Percentiles rank a stretch among this genome's conserved stretches.
These are phyloP conservation scores for Trametes cinnabarina DNA, from an alignment of 768 basidiomycete species.

Conservation along the genomic window DNA sequence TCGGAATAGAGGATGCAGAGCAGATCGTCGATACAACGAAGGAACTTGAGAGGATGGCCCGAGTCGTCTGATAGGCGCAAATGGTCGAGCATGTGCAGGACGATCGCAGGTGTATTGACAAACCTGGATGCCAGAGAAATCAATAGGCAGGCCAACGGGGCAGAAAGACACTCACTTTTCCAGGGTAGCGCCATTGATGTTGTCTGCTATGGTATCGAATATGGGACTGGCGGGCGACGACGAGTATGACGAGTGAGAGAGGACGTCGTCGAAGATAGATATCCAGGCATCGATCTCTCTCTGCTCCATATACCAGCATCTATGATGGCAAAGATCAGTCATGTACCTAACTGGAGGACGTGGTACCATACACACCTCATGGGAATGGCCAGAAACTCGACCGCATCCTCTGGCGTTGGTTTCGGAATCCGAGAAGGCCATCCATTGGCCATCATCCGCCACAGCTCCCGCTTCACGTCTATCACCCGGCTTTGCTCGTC, in stretches of 20 bases:
- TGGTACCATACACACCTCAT: constrained; percentile 38
- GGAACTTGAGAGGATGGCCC: background rate
- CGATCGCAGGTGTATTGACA: background rate
- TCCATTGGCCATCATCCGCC: constrained; percentile 43
- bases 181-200: background rate
- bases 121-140: background rate
- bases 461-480: constrained; percentile 45
- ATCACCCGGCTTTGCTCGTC: constrained; percentile 27
- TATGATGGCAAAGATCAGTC: constrained; percentile 24
- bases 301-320: constrained; percentile 45
- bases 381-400: constrained; percentile 47
- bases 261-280: constrained; percentile 32
- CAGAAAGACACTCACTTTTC: background rate
- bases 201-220: constrained; percentile 3
- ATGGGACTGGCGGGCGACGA: constrained; percentile 18
- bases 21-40: background rate
- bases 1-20: constrained; percentile 13
- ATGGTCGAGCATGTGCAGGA: background rate
- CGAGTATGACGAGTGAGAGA: constrained; percentile 24
- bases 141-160: background rate
- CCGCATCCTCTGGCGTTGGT: constrained; percentile 40
- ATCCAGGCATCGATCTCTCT: constrained; percentile 46
- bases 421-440: constrained; percentile 27
- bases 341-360: background rate
- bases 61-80: background rate